phyloP scores from a whole-genome alignment of 2,329 filamentous ascomycete genomes.

The Fusarium sterilihyphosum region DNA sequence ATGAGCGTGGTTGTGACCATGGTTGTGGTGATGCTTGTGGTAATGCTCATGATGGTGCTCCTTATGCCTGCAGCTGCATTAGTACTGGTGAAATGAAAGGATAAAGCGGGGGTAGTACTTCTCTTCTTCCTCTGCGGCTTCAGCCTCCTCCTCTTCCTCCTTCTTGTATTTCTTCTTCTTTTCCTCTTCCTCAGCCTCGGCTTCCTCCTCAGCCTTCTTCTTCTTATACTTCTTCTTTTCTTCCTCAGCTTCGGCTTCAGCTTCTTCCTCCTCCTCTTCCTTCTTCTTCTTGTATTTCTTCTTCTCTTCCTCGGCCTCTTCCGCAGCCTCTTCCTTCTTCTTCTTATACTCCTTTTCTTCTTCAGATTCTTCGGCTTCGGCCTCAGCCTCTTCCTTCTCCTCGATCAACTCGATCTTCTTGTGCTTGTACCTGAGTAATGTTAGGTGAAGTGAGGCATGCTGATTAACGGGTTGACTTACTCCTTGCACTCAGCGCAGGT shows the following conservation, averaged over 20 bases:
- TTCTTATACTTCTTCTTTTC: slow-evolving; percentile 5
- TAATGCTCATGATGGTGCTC: slow-evolving; percentile 5
- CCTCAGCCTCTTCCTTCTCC: not conserved
- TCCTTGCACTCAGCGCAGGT: slow-evolving; percentile 42
- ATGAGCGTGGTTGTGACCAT: not conserved
- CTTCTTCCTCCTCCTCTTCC: not conserved
- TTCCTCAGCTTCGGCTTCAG: not conserved
- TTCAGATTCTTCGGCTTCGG: not conserved
- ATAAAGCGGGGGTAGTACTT: not conserved
- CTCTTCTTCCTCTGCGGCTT: not conserved
- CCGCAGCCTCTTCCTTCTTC: not conserved
- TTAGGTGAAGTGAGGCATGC: not conserved
- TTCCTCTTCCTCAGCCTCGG: not conserved
- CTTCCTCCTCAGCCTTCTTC: not conserved
- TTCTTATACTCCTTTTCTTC: not conserved
- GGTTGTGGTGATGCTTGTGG: not conserved
- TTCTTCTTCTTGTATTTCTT: slow-evolving; percentile 1
- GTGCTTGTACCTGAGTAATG: slow-evolving; percentile 6
- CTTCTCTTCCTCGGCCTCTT: not conserved
- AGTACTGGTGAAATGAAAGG: not conserved
- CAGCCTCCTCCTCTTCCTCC: not conserved
- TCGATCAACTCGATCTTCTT: slow-evolving; percentile 26
- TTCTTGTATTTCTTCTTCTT: slow-evolving; percentile 9
- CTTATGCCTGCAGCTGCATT: not conserved
- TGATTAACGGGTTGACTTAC: not conserved